These are phyloP conservation scores for Hortaea sp. DNA, from an alignment of 2,329 filamentous ascomycete species.

Conservation along the genomic window DNA sequence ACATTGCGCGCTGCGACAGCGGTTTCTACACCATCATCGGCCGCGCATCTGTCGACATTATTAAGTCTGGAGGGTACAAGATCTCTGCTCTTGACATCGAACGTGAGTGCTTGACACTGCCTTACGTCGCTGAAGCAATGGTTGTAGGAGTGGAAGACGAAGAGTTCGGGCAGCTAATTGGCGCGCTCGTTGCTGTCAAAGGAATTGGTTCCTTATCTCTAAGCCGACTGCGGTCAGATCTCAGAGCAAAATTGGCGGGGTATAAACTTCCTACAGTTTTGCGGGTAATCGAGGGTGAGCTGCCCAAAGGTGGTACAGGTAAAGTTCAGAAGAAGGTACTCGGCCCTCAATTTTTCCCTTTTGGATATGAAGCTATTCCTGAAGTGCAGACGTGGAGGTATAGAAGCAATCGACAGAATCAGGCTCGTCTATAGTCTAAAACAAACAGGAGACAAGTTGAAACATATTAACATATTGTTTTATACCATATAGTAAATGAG, in stretches of 20 bases:
- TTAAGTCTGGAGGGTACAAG: conserved; percentile 48
- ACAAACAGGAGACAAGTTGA: no score
- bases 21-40: conserved; percentile 45
- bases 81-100: conserved; percentile 47
- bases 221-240: conserved; percentile 33
- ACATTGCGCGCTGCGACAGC: conserved; percentile 29
- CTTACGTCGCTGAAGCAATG: conserved; percentile 42
- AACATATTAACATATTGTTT: no score
- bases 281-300: conserved; percentile 33
- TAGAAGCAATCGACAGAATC: no score
- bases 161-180: conserved; percentile 46
- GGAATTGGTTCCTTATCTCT: conserved; percentile 24
- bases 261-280: conserved; percentile 42
- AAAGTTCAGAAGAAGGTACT: conserved; percentile 42
- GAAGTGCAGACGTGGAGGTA: conserved; percentile 20
- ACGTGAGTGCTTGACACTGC: conserved; percentile 41
- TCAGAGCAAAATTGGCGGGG: conserved; percentile 33
- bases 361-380: conserved; percentile 9
- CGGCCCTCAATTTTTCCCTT: conserved; percentile 22
- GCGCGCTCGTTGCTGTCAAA: conserved; percentile 39
- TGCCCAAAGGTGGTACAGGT: conserved; percentile 39
- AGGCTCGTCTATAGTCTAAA: no score
- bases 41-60: conserved; percentile 43
- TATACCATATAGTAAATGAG: no score
- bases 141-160: conserved; percentile 44